These are phyloP conservation scores for Diaporthe amygdali DNA, from an alignment of 2,329 filamentous ascomycete species.

Conservation along the genomic window DNA sequence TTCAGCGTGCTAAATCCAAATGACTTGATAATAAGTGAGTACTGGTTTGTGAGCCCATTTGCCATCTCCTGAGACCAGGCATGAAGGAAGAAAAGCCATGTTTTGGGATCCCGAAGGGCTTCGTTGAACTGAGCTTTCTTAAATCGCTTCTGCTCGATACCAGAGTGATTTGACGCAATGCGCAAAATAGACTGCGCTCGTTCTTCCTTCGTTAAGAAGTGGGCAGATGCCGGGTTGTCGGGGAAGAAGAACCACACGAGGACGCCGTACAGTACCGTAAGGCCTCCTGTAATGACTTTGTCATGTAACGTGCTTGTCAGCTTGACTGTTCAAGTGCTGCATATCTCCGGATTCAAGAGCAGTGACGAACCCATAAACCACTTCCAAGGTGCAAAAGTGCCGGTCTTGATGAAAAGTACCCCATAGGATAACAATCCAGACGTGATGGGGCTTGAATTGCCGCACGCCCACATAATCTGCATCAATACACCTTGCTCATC, in stretches of 20 bases:
- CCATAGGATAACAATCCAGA: slow-evolving; percentile 38
- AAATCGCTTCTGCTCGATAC: slow-evolving; percentile 41
- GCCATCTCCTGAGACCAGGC: slow-evolving; percentile 39
- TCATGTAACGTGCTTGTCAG: not conserved
- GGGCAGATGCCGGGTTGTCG: slow-evolving; percentile 29
- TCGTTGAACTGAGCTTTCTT: slow-evolving; percentile 35
- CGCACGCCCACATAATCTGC: slow-evolving; percentile 46
- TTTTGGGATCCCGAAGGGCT: slow-evolving; percentile 25
- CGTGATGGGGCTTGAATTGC: slow-evolving; percentile 39
- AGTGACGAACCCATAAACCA: slow-evolving; percentile 41
- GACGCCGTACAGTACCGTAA: slow-evolving; percentile 27
- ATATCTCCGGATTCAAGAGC: not conserved
- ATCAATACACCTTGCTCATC: slow-evolving; percentile 39
- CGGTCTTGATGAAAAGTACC: slow-evolving; percentile 39
- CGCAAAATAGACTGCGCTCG: slow-evolving; percentile 39
- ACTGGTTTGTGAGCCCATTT: slow-evolving; percentile 45
- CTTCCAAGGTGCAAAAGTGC: slow-evolving; percentile 42
- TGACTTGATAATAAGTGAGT: slow-evolving; percentile 48
- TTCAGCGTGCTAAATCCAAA: slow-evolving; percentile 46
- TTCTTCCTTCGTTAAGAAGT: slow-evolving; percentile 38
- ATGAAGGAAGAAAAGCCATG: slow-evolving; percentile 24
- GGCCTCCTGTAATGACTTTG: slow-evolving; percentile 27
- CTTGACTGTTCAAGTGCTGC: not conserved
- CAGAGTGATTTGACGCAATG: slow-evolving; percentile 41
- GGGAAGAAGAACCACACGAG: slow-evolving; percentile 26